phyloP scores from a whole-genome alignment of 2,329 filamentous ascomycete species.

The Venturia asperata region DNA sequence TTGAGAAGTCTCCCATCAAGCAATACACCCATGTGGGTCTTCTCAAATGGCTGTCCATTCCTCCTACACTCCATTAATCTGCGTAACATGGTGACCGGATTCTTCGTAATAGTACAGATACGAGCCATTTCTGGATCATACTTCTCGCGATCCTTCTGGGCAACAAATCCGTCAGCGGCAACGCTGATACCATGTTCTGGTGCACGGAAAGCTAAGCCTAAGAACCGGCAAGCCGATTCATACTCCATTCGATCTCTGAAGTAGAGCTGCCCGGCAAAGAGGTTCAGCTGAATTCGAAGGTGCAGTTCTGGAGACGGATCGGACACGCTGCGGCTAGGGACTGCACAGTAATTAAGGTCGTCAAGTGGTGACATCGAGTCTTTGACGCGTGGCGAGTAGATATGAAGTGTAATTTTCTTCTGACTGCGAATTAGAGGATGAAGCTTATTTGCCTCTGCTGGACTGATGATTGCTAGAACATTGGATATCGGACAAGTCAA shows the following conservation, averaged over 20 bases:
- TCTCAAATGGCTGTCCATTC: neutral
- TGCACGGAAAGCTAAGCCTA: slow-evolving; percentile 39
- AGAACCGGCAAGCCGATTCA: slow-evolving; percentile 41
- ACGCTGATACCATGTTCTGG: neutral
- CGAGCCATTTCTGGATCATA: neutral
- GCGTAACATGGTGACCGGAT: neutral
- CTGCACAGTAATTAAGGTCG: slow-evolving; percentile 38
- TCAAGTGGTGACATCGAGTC: slow-evolving; percentile 37
- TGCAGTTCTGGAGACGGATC: neutral
- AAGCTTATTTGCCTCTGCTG: slow-evolving; percentile 52
- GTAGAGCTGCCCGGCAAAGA: slow-evolving; percentile 65
- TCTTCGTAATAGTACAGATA: neutral
- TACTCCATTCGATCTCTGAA: slow-evolving; percentile 51
- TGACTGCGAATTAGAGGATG: slow-evolving; percentile 35
- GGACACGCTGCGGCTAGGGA: slow-evolving; percentile 27
- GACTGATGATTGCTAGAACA: slow-evolving; percentile 50
- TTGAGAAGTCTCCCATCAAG: neutral
- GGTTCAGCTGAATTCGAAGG: slow-evolving; percentile 46
- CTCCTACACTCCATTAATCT: neutral
- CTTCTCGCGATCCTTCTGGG: neutral
- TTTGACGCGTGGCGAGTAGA: slow-evolving; percentile 46
- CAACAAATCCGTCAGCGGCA: neutral
- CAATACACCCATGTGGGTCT: slow-evolving; percentile 4
- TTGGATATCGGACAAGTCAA: slow-evolving; percentile 30
- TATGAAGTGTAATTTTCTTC: slow-evolving; percentile 37